A percentile compares a stretch with the other conserved stretches of the same genome.
These are phyloP conservation scores for Leccinum variicolor DNA, from an alignment of 768 basidiomycete genomes.

Conservation along the genomic window DNA sequence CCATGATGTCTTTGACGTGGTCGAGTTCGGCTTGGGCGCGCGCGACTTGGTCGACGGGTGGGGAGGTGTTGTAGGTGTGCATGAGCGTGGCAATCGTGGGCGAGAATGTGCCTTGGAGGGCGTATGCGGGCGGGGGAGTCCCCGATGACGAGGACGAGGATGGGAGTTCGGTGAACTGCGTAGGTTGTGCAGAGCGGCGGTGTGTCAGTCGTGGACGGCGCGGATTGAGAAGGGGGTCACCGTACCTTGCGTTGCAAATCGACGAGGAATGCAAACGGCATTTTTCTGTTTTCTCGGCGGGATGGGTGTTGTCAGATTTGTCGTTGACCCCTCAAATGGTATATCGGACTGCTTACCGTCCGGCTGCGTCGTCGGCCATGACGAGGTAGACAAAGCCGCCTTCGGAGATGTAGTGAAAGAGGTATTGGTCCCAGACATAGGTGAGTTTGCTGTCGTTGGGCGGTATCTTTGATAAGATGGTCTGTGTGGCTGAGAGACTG, in stretches of 20 bases:
- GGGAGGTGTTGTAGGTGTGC: constrained; percentile 85
- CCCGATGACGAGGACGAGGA: constrained; percentile 46
- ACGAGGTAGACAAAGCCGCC: constrained; percentile 85
- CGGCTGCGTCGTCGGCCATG: constrained; percentile 92
- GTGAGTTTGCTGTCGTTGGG: constrained; percentile 81
- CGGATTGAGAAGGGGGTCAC: background rate
- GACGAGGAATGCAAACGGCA: constrained; percentile 90
- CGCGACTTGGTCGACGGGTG: constrained; percentile 83
- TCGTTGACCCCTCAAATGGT: background rate
- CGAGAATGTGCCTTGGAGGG: constrained; percentile 69
- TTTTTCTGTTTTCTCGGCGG: constrained; percentile 48
- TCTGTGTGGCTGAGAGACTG: constrained; percentile 61
- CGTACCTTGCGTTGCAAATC: constrained; percentile 78
- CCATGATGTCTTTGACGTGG: constrained; percentile 96
- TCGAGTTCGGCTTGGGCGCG: constrained; percentile 87
- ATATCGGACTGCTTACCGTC: constrained; percentile 54
- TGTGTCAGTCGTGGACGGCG: background rate
- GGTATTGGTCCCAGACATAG: constrained; percentile 90
- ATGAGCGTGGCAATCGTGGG: constrained; percentile 70
- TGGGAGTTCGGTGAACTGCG: constrained; percentile 58
- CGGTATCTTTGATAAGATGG: constrained; percentile 92
- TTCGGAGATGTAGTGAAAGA: constrained; percentile 93
- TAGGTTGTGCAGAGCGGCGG: background rate
- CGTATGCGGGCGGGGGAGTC: constrained; percentile 48
- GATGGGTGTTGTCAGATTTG: background rate